Conservation (phyloP, 225 moss, liverwort and hornwort species). For the Sphagnum contortum region DNA sequence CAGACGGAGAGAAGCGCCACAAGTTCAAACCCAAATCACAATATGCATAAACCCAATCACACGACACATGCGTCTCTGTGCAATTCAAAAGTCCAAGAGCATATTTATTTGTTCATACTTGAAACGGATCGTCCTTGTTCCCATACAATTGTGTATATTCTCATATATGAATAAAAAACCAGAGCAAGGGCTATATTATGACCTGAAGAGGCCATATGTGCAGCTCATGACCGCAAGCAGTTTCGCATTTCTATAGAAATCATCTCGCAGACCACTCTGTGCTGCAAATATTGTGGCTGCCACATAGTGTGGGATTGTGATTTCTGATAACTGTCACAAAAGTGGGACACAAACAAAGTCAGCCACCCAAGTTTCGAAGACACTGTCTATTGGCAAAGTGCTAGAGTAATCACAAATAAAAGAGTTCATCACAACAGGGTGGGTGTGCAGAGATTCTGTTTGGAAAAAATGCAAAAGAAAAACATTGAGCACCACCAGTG, state of each 20-base stretch:
- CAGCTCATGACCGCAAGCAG: conserved; percentile 77
- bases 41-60: too few relatives aligned
- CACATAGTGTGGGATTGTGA: conserved; percentile 96
- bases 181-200: too few relatives aligned
- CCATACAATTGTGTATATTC: too few relatives aligned
- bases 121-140: too few relatives aligned
- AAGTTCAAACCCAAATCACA: too few relatives aligned
- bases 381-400: neutral
- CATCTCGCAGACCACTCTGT: conserved; percentile 51
- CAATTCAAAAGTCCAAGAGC: too few relatives aligned
- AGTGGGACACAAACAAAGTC: neutral
- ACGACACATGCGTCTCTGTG: too few relatives aligned
- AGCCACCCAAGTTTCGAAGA: neutral
- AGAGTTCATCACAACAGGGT: neutral
- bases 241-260: conserved; percentile 73
- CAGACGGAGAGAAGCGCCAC: too few relatives aligned
- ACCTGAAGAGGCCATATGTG: conserved; percentile 93
- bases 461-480: too few relatives aligned
- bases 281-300: conserved; percentile 97
- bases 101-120: too few relatives aligned
- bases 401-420: neutral
- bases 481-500: too few relatives aligned
- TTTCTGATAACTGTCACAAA: conserved; percentile 76
- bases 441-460: neutral
- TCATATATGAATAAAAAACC: too few relatives aligned